Evolutionary conservation across 345 rosid species (phyloP), one percentile per base, ranked within the genome.

Genomic region (Euphorbia lathyris): DNA sequence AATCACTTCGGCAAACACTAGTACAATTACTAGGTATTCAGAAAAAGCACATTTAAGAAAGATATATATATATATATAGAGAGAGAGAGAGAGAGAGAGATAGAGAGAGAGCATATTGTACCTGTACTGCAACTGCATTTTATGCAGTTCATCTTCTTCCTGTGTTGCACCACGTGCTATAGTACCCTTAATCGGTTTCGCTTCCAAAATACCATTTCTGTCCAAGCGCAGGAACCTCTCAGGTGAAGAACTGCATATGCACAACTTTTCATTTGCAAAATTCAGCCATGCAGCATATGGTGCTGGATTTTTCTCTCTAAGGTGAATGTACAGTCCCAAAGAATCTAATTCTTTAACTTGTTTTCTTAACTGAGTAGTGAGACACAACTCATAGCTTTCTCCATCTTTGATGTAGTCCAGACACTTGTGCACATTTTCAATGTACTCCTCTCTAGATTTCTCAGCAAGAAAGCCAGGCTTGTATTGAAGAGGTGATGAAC

Each of bases 311-410:
- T 53, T 90, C 58, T 95, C 88, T 75, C 97, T 78, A 23, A 92
- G 90, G 76, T 82, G 85, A 73, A 90, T 90, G 77, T 95, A 95
- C 66, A 95, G 87, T 52, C 93, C 89, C 63, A 92, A 65, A 70
- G 92, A 75, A 81, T 95, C 86, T 26, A 85, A 75, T 26, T 85
- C 75, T 73, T 78, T 84, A 45, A 90, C 65, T 36, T 38, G 78
- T 74, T 76, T 81, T 62, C 92, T 85, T 50, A 86, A 74, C 82
- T 86, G 96, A 74, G 93, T 86, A 17, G 99, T 95, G 25, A 90
- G 86, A 77, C 99, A 95, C 68, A 90, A 82, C 83, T 95, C 97
- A 70, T 95, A 95, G 91, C 99, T 95, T 78, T 95, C 99, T 61
- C 99, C 99, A 42, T 95, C 97, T 86, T 77, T 88, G 43, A 92